phyloP scores from a whole-genome alignment of 1,284 basidiomycete genomes.

The Cutaneotrichosporon mucoides region DNA sequence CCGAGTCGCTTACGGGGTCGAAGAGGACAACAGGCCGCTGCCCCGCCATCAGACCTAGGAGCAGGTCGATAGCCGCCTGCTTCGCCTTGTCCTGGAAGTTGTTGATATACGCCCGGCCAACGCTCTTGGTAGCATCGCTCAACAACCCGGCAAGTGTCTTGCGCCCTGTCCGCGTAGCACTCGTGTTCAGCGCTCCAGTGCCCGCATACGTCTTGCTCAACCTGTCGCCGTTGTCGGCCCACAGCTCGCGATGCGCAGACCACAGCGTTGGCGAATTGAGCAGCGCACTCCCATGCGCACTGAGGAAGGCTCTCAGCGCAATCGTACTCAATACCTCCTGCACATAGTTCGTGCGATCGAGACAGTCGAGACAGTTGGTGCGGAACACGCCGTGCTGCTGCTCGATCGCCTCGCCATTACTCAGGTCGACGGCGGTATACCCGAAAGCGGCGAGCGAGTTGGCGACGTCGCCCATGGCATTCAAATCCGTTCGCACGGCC shows the following conservation, averaged over 20 bases:
- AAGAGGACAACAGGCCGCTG: constrained; percentile 86
- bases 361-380: constrained; percentile 91
- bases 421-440: constrained; percentile 72
- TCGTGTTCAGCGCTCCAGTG: constrained; percentile 92
- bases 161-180: constrained; percentile 90
- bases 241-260: constrained; percentile 83
- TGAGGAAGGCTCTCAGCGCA: constrained; percentile 58
- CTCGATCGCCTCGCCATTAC: constrained; percentile 65
- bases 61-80: constrained; percentile 90
- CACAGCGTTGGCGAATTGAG: constrained; percentile 58
- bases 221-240: constrained; percentile 94
- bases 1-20: constrained; percentile 87
- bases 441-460: constrained; percentile 75
- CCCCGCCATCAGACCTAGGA: constrained; percentile 85
- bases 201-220: constrained; percentile 89
- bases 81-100: constrained; percentile 97
- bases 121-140: constrained; percentile 95
- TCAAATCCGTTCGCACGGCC: constrained; percentile 70
- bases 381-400: constrained; percentile 87
- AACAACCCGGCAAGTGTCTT: constrained; percentile 85
- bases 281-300: constrained; percentile 32
- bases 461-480: constrained; percentile 61
- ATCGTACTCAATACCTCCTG: constrained; percentile 84
- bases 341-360: constrained; percentile 97
- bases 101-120: constrained; percentile 87